A percentile compares a stretch with the other conserved stretches of the same genome.
These are phyloP conservation scores for Salix purpurea DNA, from an alignment of 345 rosid species.

Conservation along the genomic window DNA sequence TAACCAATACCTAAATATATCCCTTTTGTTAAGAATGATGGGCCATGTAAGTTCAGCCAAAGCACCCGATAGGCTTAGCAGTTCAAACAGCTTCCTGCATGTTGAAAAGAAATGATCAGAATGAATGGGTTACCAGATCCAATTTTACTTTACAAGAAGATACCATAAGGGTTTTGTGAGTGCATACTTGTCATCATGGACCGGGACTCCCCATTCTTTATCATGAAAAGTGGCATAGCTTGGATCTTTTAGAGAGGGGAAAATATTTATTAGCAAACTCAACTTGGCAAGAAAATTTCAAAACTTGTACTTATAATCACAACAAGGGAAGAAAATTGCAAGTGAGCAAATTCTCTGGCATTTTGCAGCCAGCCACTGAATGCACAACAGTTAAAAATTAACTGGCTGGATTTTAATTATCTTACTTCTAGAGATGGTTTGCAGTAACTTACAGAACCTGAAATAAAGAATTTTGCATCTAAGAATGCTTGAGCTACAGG, in stretches of 20 bases:
- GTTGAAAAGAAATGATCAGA: conserved; percentile 10
- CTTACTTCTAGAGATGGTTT: background rate
- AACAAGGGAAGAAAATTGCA: background rate
- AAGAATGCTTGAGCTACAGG: background rate
- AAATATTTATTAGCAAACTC: background rate
- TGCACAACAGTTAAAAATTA: background rate
- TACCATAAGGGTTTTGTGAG: background rate
- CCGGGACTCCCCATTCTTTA: conserved; percentile 43
- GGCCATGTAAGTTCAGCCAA: conserved; percentile 61
- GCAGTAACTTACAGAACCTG: background rate
- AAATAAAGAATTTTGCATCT: background rate
- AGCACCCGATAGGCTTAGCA: conserved; percentile 54
- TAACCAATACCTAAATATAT: conserved; percentile 46
- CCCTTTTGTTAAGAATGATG: conserved; percentile 55
- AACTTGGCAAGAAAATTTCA: background rate
- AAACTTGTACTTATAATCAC: background rate
- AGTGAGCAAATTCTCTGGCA: background rate
- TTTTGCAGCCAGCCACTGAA: background rate
- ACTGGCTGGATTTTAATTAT: background rate
- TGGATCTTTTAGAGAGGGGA: background rate
- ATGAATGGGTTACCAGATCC: background rate
- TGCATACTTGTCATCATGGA: conserved; percentile 62
- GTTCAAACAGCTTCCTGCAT: conserved; percentile 69
- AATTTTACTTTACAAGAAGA: background rate
- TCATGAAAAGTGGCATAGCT: conserved; percentile 15